Conservation (phyloP, 2,329 filamentous ascomycete species). For the Lecanosticta acicola region DNA sequence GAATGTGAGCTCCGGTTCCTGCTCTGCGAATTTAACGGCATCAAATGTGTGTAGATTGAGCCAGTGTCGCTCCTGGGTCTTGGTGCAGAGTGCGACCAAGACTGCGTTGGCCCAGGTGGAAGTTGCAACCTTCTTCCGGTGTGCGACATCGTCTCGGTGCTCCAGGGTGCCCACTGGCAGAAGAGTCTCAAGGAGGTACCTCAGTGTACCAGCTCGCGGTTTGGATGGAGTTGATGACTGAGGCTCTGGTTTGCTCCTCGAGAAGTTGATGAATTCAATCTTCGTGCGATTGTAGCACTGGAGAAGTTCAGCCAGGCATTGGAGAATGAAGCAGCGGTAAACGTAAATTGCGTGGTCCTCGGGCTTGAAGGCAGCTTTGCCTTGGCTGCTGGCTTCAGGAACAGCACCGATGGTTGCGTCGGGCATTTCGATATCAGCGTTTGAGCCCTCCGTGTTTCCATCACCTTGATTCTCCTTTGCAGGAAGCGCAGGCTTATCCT, state of each 20-base stretch:
- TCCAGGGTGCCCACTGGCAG: slow-evolving; percentile 60
- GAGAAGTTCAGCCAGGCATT: slow-evolving; percentile 83
- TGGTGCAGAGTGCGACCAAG: slow-evolving; percentile 78
- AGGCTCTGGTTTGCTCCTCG: slow-evolving; percentile 71
- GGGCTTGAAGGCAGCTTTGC: slow-evolving; percentile 76
- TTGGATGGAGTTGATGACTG: slow-evolving; percentile 86
- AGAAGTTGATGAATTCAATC: slow-evolving; percentile 99
- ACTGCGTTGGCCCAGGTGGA: slow-evolving; percentile 81
- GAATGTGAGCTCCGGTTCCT: slow-evolving; percentile 79
- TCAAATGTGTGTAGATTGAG: slow-evolving; percentile 10
- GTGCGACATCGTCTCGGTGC: slow-evolving; percentile 65
- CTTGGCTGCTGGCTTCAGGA: no score
- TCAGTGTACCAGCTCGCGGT: slow-evolving; percentile 83
- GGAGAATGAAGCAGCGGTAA: slow-evolving; percentile 90
- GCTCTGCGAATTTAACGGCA: slow-evolving; percentile 51
- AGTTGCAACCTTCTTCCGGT: slow-evolving; percentile 81
- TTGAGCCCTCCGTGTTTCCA: slow-evolving; percentile 31
- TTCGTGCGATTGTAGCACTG: slow-evolving; percentile 92
- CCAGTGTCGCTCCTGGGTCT: slow-evolving; percentile 71
- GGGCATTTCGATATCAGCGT: slow-evolving; percentile 49
- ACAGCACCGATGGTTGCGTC: slow-evolving; percentile 27
- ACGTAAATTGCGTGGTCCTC: slow-evolving; percentile 95
- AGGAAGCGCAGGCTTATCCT: slow-evolving; percentile 64
- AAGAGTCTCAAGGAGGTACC: slow-evolving; percentile 83
- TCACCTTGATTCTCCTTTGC: slow-evolving; percentile 41